These are phyloP conservation scores for Prinsepia uniflora DNA, from an alignment of 306 rosid species.

Conservation along the genomic window DNA sequence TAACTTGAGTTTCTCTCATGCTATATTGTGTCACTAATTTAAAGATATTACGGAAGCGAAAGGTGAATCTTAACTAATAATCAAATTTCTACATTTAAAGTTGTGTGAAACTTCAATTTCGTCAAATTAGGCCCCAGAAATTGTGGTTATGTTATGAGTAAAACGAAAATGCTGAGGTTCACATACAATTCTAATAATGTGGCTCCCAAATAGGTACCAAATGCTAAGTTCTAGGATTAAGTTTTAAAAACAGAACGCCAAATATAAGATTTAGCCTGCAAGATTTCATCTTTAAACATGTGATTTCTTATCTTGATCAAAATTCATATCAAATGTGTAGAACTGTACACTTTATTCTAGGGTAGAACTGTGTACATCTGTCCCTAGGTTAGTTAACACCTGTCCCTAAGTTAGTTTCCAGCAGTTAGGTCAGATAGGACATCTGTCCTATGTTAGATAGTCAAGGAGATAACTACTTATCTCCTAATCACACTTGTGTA, in stretches of 20 bases:
- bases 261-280: neutral
- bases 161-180: neutral
- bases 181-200: neutral
- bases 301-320: neutral
- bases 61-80: neutral
- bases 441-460: no score
- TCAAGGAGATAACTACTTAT: no score
- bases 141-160: neutral
- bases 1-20: neutral
- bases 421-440: no score
- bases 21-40: neutral
- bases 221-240: neutral
- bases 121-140: neutral
- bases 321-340: neutral
- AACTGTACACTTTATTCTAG: no score
- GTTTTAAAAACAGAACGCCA: neutral
- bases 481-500: no score
- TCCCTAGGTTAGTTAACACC: no score
- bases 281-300: neutral
- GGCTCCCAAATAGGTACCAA: neutral
- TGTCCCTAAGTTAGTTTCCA: no score
- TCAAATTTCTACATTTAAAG: neutral
- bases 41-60: neutral
- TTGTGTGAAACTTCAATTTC: neutral
- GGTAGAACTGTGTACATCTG: no score